Evolutionary conservation across 805 yeast genomes (phyloP), one percentile per base, ranked within the genome.

Genomic region (Zygotorulaspora florentina): DNA sequence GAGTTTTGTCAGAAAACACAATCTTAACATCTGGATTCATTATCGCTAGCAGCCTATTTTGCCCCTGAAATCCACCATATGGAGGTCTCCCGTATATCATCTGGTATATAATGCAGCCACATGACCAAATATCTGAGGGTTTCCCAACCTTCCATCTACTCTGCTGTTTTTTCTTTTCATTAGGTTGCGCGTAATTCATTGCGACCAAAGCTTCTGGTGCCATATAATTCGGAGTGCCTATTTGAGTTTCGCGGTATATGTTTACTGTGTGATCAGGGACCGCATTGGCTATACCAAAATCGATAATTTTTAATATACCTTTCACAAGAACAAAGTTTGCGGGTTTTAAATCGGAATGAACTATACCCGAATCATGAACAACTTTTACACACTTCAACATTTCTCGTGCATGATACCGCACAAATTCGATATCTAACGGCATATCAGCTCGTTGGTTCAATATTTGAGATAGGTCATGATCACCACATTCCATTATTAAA

Each of bases 151-250:
- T 86, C 91, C 79, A 73, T 23, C 67, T 66, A 27, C 57, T 59
- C 5, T 55, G 57, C 27, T 54, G 57, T 12, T 51, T 53, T 18
- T 53, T 37, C 31, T 46, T 46, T 8, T 53, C 58, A 16, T 60
- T 59, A 36, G 57, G 61, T 13, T 59, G 56, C 10, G 61, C 52
- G 13, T 63, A 57, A 26, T 48, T 73, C 79, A 64, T 85, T 3
- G 66, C 95, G 37, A 84, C 74, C 48, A 91, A 68, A 0, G 97
- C 87, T 65, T 91, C 99, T 0, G 99, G 99, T 0, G 99, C 96
- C 98, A 91, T 93, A 64, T 91, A 93, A 62, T 86, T 88, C 1
- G 96, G 96, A 0, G 99, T 91, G 3, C 99, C 99, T 42, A 89
- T 84, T 62, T 88, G 96, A 5, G 88, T 78, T 48, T 87, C 95